Conservation (phyloP, 1,284 basidiomycete genomes). For the Pascua sp. region DNA sequence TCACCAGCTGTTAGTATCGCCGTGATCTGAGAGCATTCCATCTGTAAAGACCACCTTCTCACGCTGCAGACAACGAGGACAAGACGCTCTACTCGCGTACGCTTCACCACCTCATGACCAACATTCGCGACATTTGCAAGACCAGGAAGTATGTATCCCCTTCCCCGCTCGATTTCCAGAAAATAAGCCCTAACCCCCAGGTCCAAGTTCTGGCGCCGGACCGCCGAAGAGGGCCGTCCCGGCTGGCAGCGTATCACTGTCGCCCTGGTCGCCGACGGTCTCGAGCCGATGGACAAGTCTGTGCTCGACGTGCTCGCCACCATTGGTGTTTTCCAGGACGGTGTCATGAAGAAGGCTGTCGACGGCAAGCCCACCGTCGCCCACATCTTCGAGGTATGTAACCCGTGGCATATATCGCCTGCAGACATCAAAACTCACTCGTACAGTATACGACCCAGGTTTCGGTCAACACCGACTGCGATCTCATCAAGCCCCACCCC, state of each 20-base stretch:
- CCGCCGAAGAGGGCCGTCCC: slow-evolving; percentile 78
- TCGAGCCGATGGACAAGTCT: slow-evolving; percentile 93
- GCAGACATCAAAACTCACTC: slow-evolving; percentile 51
- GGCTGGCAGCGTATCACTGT: slow-evolving; percentile 93
- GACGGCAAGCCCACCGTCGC: slow-evolving; percentile 70
- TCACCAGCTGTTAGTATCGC: slow-evolving; percentile 55
- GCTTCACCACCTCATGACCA: slow-evolving; percentile 92
- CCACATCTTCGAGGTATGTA: neutral
- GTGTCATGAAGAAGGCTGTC: slow-evolving; percentile 86
- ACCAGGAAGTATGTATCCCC: slow-evolving; percentile 62
- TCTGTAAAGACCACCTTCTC: too few species aligned
- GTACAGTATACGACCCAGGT: slow-evolving; percentile 55
- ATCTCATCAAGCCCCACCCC: slow-evolving; percentile 65
- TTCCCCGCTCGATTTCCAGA: too few species aligned
- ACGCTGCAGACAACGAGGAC: slow-evolving; percentile 61
- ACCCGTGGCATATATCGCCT: too few species aligned
- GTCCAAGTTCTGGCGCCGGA: slow-evolving; percentile 77
- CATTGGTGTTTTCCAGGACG: slow-evolving; percentile 81
- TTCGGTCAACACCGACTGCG: slow-evolving; percentile 73
- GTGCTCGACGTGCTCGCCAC: slow-evolving; percentile 84
- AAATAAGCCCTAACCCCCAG: slow-evolving; percentile 7
- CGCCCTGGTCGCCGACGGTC: slow-evolving; percentile 84
- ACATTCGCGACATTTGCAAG: slow-evolving; percentile 97
- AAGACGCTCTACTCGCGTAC: slow-evolving; percentile 90
- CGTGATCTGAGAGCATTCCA: too few species aligned